Conservation (phyloP, 2,329 filamentous ascomycete genomes). For the Domatiomyces catenatus region DNA sequence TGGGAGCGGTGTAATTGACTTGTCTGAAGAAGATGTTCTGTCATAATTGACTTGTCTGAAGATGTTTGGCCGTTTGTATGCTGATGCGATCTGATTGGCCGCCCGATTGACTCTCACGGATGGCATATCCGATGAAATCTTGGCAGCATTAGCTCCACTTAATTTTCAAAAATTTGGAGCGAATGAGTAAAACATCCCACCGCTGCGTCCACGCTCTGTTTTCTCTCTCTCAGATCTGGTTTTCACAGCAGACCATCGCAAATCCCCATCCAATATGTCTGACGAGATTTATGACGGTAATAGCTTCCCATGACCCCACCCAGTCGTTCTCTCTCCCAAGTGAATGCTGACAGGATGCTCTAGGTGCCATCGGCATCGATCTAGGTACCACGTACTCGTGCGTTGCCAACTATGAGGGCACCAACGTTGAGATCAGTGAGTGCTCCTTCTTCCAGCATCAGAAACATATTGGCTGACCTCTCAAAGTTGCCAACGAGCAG, state of each 20-base stretch:
- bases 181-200: background rate
- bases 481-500: slow-evolving; percentile 88
- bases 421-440: slow-evolving; percentile 96
- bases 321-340: background rate
- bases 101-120: background rate
- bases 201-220: background rate
- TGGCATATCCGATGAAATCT: background rate
- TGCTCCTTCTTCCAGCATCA: slow-evolving; percentile 19
- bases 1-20: background rate
- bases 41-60: background rate
- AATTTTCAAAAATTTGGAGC: background rate
- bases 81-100: background rate
- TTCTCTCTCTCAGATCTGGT: background rate
- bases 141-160: background rate
- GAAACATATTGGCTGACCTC: slow-evolving; percentile 13
- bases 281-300: slow-evolving; percentile 91
- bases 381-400: slow-evolving; percentile 99
- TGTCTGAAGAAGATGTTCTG: background rate
- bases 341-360: background rate
- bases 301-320: background rate
- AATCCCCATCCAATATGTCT: slow-evolving; percentile 50
- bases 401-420: slow-evolving; percentile 98
- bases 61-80: background rate
- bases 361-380: slow-evolving; percentile 92
- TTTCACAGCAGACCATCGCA: background rate